Percentiles rank a stretch among this genome's conserved stretches.
These are phyloP conservation scores for Aurantiochytrium sp. DNA, from an alignment of 108 stramenopile species.

Conservation along the genomic window DNA sequence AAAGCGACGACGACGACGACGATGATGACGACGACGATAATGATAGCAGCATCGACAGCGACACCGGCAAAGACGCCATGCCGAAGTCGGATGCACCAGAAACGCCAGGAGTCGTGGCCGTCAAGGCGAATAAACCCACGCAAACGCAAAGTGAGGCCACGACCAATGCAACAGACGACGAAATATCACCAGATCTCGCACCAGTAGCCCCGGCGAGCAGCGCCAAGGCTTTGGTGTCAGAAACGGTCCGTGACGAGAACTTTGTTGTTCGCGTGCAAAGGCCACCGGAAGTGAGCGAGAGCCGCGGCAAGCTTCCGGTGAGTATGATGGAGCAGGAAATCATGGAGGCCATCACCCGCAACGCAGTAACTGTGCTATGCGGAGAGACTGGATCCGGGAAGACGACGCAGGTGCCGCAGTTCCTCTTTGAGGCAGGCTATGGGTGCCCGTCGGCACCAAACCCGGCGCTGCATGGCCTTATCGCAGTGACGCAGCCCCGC, in stretches of 20 bases:
- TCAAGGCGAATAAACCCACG: no score
- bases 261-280: constrained; percentile 34
- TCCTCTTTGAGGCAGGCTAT: constrained; percentile 87
- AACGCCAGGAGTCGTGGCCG: no score
- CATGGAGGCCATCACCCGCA: constrained; percentile 78
- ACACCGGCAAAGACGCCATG: no score
- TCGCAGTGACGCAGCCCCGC: constrained; percentile 85
- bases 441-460: constrained; percentile 31
- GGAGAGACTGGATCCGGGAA: constrained; percentile 79
- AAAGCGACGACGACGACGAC: no score
- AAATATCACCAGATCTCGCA: no score
- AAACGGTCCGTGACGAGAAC: background rate
- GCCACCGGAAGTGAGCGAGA: constrained; percentile 58
- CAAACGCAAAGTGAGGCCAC: no score
- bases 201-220: constrained; percentile 13
- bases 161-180: no score
- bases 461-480: constrained; percentile 44
- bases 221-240: background rate
- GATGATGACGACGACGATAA: no score
- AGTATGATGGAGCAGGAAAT: constrained; percentile 96
- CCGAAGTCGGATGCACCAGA: no score
- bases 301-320: constrained; percentile 84
- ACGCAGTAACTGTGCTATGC: constrained; percentile 86
- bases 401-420: constrained; percentile 83
- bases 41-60: no score